Percentiles rank a stretch among this genome's conserved stretches.
phyloP scores from a whole-genome alignment of 1,139 yeast genomes.

The Pichia sp. region DNA sequence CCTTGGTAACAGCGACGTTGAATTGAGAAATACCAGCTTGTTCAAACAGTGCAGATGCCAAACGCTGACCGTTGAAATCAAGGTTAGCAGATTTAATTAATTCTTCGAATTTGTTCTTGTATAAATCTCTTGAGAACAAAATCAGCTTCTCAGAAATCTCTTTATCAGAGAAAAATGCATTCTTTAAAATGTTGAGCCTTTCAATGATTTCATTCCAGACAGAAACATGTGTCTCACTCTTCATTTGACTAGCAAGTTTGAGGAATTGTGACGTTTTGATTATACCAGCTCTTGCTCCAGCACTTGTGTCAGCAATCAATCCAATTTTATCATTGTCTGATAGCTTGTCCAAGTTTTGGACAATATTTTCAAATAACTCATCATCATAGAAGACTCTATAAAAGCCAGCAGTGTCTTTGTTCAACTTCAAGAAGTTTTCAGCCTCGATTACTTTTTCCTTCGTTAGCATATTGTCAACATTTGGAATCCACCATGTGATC shows the following conservation, averaged over 20 bases:
- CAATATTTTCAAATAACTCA: conserved; percentile 42
- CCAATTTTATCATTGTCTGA: conserved; percentile 62
- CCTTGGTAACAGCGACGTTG: conserved; percentile 45
- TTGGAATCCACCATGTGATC: conserved; percentile 66
- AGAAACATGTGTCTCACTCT: conserved; percentile 44
- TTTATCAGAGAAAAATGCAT: conserved; percentile 47
- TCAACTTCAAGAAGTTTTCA: conserved; percentile 48
- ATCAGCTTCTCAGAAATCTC: conserved; percentile 37
- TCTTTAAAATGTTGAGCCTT: conserved; percentile 40
- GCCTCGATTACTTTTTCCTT: conserved; percentile 18
- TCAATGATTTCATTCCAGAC: conserved; percentile 63
- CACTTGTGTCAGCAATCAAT: conserved; percentile 56
- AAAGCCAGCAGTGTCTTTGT: conserved; percentile 59
- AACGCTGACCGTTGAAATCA: conserved; percentile 43
- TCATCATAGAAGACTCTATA: conserved; percentile 64
- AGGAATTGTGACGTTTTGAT: conserved; percentile 47
- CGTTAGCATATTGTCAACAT: conserved; percentile 32
- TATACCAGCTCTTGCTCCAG: conserved; percentile 60
- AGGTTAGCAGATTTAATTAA: conserved; percentile 30
- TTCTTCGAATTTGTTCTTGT: conserved; percentile 38
- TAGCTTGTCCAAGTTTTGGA: conserved; percentile 40
- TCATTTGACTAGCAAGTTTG: conserved; percentile 41
- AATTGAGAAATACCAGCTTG: conserved; percentile 50
- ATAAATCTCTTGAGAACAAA: conserved; percentile 40
- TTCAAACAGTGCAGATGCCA: conserved; percentile 48